Evolutionary conservation across 306 rosid genomes (phyloP).

Genomic region (Acacia confusa): DNA sequence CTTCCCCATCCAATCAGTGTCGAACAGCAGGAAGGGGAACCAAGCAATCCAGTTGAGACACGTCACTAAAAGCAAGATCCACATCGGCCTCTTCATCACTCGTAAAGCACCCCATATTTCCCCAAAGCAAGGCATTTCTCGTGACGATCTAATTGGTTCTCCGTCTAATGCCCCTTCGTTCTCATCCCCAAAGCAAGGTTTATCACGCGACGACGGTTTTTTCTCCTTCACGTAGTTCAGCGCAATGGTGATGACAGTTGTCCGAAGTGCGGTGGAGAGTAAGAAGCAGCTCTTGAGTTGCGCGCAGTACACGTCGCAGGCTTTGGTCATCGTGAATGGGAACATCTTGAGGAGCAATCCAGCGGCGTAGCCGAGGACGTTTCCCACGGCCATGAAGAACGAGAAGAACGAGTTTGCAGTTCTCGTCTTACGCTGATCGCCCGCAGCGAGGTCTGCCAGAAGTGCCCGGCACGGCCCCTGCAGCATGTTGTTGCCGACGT

Average conservation of each 20-base stretch:
- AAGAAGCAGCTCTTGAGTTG: constrained; percentile 79
- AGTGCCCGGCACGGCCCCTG: constrained; percentile 74
- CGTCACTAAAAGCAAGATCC: constrained; percentile 62
- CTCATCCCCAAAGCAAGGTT: background rate
- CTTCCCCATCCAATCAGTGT: constrained; percentile 87
- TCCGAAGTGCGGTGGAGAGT: constrained; percentile 47
- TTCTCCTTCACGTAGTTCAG: constrained; percentile 42
- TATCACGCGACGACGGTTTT: background rate
- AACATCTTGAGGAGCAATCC: constrained; percentile 57
- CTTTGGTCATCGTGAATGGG: constrained; percentile 54
- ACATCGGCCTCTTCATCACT: constrained; percentile 56
- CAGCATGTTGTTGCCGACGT: constrained; percentile 69
- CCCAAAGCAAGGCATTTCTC: constrained; percentile 24
- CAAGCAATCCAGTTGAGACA: constrained; percentile 75
- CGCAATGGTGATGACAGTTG: background rate
- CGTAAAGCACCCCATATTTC: constrained; percentile 39
- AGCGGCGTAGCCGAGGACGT: constrained; percentile 61
- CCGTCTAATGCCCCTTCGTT: background rate
- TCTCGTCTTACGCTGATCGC: constrained; percentile 41
- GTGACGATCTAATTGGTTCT: background rate
- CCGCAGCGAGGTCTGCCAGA: constrained; percentile 52
- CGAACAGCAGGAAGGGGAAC: constrained; percentile 70
- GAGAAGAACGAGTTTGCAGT: constrained; percentile 48
- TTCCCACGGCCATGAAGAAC: constrained; percentile 77
- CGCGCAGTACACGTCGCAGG: constrained; percentile 68